These are phyloP conservation scores for Graphilbum ipis-grandicollis DNA, from an alignment of 2,329 filamentous ascomycete genomes.

Conservation along the genomic window DNA sequence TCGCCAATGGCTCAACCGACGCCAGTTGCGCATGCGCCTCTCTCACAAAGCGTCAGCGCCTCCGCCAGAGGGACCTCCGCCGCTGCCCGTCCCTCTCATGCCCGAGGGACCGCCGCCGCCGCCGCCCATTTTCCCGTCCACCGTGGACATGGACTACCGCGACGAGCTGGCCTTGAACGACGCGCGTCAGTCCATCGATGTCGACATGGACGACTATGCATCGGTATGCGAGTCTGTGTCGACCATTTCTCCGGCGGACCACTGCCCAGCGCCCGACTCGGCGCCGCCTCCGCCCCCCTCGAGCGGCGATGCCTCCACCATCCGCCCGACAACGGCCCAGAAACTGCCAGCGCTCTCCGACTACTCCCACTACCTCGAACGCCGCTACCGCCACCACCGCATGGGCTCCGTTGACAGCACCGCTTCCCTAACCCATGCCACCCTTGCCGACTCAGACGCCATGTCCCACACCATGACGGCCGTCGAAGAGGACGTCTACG, in stretches of 20 bases:
- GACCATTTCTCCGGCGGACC: neutral
- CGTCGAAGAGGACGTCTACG: slow-evolving; percentile 26
- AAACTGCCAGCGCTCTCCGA: slow-evolving; percentile 12
- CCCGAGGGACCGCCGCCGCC: too few species aligned
- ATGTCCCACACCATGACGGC: slow-evolving; percentile 11
- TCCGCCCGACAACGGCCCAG: neutral
- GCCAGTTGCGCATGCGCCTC: too few species aligned
- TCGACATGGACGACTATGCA: neutral
- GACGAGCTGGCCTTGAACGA: neutral
- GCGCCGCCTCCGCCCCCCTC: neutral
- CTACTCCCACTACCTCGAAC: slow-evolving; percentile 18
- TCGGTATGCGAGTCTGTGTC: neutral
- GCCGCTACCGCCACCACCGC: neutral
- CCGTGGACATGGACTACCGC: too few species aligned
- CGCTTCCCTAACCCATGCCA: too few species aligned
- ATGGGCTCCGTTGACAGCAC: neutral
- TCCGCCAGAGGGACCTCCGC: too few species aligned
- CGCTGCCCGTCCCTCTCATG: too few species aligned
- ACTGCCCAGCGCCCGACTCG: neutral
- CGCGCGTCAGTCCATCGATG: neutral
- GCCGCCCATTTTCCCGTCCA: too few species aligned
- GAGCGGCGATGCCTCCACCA: slow-evolving; percentile 5
- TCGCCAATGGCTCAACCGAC: too few species aligned
- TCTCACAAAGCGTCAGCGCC: too few species aligned
- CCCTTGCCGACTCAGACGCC: too few species aligned